Evolutionary conservation across 2,329 filamentous ascomycete species (phyloP).

Genomic region (Bipolaris bicolor): DNA sequence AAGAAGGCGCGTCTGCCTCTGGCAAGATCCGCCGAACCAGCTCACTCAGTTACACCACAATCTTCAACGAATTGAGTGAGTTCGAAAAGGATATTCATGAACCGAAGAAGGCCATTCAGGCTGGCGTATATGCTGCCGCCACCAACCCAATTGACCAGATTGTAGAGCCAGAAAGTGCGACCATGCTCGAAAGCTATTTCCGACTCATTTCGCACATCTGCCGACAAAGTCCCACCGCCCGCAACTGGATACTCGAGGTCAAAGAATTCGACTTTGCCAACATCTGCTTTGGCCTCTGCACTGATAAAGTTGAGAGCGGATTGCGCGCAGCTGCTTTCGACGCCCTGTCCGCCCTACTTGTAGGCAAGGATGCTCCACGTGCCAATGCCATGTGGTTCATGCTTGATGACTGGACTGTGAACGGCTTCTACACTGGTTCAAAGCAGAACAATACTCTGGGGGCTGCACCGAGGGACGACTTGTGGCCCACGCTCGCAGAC

Average conservation of each 20-base stretch:
- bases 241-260: conserved; percentile 73
- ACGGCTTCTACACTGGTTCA: conserved; percentile 42
- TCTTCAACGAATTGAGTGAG: conserved; percentile 86
- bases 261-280: conserved; percentile 73
- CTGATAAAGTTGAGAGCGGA: conserved; percentile 75
- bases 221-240: conserved; percentile 72
- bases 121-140: conserved; percentile 58
- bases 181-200: conserved; percentile 95
- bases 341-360: conserved; percentile 75
- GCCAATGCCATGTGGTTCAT: conserved; percentile 78
- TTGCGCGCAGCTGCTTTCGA: conserved; percentile 85
- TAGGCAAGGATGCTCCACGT: conserved; percentile 71
- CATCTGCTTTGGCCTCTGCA: conserved; percentile 78
- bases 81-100: conserved; percentile 82
- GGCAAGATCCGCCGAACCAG: conserved; percentile 81
- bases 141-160: conserved; percentile 56
- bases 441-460: conserved; percentile 38
- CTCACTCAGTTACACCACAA: conserved; percentile 90
- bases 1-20: conserved; percentile 72
- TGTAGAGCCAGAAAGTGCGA: conserved; percentile 90
- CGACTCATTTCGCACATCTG: conserved; percentile 84
- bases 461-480: conserved; percentile 46
- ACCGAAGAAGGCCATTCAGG: conserved; percentile 66
- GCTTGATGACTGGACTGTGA: conserved; percentile 75
- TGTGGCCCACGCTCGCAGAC: conserved; percentile 75